A percentile compares a stretch with the other conserved stretches of the same genome.
These are phyloP conservation scores for Linnemannia zychae DNA, from an alignment of 192 early-diverging fungal genomes.

Conservation along the genomic window DNA sequence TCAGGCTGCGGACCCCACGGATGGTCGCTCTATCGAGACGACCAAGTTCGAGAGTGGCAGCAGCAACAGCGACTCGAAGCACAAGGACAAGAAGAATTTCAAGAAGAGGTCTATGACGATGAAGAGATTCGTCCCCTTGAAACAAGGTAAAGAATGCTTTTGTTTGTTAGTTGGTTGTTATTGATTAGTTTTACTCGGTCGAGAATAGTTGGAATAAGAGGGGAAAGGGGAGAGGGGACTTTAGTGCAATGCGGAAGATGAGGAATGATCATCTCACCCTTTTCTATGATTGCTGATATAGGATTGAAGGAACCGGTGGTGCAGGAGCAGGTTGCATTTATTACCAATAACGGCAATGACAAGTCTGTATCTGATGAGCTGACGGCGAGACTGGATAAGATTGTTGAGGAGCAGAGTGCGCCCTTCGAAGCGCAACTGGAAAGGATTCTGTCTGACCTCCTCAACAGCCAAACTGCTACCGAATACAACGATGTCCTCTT, in stretches of 20 bases:
- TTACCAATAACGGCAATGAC: neutral
- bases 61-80: neutral
- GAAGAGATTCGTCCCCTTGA: neutral
- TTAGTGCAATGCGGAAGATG: neutral
- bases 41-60: neutral
- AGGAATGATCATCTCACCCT: neutral
- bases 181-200: neutral
- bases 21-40: neutral
- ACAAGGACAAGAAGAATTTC: neutral
- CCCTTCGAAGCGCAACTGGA: neutral
- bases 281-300: neutral
- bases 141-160: neutral
- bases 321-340: neutral
- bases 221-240: neutral
- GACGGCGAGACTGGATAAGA: constrained; percentile 4
- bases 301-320: neutral
- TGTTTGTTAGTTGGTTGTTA: neutral
- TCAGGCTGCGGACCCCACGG: neutral
- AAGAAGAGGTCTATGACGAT: neutral
- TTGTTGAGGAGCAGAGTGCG: neutral
- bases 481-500: neutral
- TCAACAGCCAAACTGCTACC: neutral
- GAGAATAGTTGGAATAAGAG: neutral
- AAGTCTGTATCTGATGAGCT: neutral
- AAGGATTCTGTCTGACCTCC: neutral